Conservation (phyloP, 1,139 yeast species). For the Insectozyma bohioensis region DNA sequence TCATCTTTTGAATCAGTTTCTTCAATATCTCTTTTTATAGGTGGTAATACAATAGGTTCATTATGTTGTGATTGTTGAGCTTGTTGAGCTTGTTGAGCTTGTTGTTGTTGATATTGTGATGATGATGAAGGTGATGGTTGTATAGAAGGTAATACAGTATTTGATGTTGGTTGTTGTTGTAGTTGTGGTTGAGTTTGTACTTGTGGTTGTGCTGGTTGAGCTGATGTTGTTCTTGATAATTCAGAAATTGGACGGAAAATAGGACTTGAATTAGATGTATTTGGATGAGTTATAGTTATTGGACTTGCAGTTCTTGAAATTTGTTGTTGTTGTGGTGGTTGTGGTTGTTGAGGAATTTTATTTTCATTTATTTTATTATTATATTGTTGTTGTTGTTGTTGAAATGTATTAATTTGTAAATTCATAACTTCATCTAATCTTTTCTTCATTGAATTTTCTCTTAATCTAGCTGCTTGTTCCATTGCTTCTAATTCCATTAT, state of each 20-base stretch:
- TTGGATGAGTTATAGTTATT: too few species aligned
- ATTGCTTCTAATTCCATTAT: conserved; percentile 77
- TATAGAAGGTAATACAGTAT: background rate
- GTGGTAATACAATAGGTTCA: conserved; percentile 17
- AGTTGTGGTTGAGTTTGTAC: conserved; percentile 4
- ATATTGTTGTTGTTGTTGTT: conserved; percentile 5
- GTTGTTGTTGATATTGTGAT: too few species aligned
- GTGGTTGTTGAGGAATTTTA: conserved; percentile 1
- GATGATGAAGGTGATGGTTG: conserved; percentile 1
- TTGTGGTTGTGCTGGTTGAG: conserved; percentile 4
- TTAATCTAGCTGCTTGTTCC: conserved; percentile 58
- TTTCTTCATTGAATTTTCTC: conserved; percentile 50
- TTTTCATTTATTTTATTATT: background rate
- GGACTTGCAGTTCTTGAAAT: background rate
- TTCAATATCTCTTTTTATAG: conserved; percentile 23
- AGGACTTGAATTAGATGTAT: too few species aligned
- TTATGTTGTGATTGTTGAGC: conserved; percentile 1
- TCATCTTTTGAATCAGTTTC: background rate
- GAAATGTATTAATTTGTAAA: conserved; percentile 16
- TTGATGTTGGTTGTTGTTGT: conserved; percentile 2
- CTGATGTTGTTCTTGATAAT: too few species aligned
- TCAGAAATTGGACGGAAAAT: too few species aligned
- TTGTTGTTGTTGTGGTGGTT: background rate
- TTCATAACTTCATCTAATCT: conserved; percentile 46
- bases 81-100: conserved; percentile 1